Conservation (phyloP, 2,329 filamentous ascomycete genomes). For the Penicillium sp. region DNA sequence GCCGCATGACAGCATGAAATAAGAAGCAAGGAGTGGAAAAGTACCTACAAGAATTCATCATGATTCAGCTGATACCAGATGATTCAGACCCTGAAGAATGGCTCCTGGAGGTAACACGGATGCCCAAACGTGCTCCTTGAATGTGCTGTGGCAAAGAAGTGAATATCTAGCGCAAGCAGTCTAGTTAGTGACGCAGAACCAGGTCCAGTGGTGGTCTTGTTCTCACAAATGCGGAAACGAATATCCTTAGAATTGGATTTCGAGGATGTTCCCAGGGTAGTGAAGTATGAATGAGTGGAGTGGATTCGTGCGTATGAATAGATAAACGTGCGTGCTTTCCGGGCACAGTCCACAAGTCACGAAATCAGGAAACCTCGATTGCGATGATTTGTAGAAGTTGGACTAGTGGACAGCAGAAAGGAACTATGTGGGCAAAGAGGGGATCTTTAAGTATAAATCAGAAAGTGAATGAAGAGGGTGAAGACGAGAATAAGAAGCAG, state of each 20-base stretch:
- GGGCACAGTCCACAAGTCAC: not conserved
- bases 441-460: not conserved
- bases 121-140: conserved; percentile 17
- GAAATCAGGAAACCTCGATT: not conserved
- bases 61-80: conserved; percentile 23
- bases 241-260: not conserved
- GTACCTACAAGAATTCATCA: conserved; percentile 26
- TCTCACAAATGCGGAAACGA: not conserved
- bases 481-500: conserved; percentile 6
- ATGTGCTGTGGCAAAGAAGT: conserved; percentile 16
- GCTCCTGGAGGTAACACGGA: conserved; percentile 24
- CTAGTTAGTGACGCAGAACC: conserved; percentile 14
- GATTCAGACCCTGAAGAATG: conserved; percentile 24
- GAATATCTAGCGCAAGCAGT: conserved; percentile 12
- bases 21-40: not conserved
- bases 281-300: not conserved
- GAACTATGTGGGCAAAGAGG: not conserved
- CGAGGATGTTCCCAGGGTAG: not conserved
- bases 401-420: not conserved
- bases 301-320: not conserved
- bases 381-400: not conserved
- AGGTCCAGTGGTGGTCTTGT: not conserved
- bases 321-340: not conserved
- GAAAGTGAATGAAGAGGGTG: not conserved
- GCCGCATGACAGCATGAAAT: conserved; percentile 4